These are phyloP conservation scores for Coprinopsis strossmayeri DNA, from an alignment of 768 basidiomycete species.

Conservation along the genomic window DNA sequence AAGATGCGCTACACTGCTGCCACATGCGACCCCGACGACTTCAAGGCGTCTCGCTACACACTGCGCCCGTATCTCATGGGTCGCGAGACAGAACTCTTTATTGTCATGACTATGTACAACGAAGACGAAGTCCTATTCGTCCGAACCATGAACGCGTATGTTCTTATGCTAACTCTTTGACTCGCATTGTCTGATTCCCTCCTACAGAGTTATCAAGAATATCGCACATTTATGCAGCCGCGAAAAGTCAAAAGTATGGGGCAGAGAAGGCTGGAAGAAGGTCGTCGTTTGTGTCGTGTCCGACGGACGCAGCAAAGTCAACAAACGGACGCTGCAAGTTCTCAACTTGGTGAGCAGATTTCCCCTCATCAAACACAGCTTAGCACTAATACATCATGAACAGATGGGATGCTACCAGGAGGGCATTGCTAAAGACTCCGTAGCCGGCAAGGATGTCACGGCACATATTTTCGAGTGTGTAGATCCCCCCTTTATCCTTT, in stretches of 20 bases:
- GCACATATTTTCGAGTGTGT: conserved; percentile 89
- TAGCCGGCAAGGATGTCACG: conserved; percentile 85
- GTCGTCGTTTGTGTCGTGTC: conserved; percentile 85
- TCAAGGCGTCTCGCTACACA: conserved; percentile 70
- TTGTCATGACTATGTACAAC: conserved; percentile 97
- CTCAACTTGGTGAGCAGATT: conserved; percentile 56
- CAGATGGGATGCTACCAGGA: conserved; percentile 88
- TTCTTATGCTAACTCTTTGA: conserved; percentile 11
- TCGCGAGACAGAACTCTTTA: conserved; percentile 86
- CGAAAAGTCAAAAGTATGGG: conserved; percentile 72
- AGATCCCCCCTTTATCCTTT: conserved; percentile 2
- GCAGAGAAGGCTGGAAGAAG: conserved; percentile 86
- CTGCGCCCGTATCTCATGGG: conserved; percentile 73
- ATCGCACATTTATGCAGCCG: conserved; percentile 72
- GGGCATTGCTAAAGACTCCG: conserved; percentile 83
- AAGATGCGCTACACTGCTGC: conserved; percentile 88
- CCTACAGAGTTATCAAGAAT: conserved; percentile 74
- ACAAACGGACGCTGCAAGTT: conserved; percentile 87
- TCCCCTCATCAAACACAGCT: background rate
- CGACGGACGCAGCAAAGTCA: conserved; percentile 81
- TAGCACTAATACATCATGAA: background rate
- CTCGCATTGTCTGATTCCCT: conserved; percentile 9
- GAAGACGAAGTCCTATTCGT: conserved; percentile 79
- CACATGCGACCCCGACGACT: conserved; percentile 87
- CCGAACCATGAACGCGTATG: conserved; percentile 81